These are phyloP conservation scores for Lithospermum erythrorhizon DNA, from an alignment of 257 asterid species.

Conservation along the genomic window DNA sequence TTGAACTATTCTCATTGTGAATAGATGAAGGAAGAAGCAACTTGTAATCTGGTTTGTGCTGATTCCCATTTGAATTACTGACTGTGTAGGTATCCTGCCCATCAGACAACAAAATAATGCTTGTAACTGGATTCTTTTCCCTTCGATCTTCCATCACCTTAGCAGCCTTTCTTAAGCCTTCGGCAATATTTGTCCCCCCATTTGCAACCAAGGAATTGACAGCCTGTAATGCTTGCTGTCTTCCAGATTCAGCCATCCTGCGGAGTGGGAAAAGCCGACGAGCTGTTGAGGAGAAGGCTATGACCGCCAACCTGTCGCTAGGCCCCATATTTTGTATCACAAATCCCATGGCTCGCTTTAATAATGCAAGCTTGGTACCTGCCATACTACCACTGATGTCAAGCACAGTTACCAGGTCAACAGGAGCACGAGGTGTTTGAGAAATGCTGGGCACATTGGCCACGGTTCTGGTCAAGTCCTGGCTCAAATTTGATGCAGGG, in stretches of 20 bases:
- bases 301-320: slow-evolving; percentile 72
- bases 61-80: slow-evolving; percentile 17
- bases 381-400: slow-evolving; percentile 47
- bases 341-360: slow-evolving; percentile 97
- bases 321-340: slow-evolving; percentile 95
- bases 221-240: slow-evolving; percentile 80
- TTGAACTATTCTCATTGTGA: slow-evolving; percentile 35
- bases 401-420: slow-evolving; percentile 85
- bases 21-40: slow-evolving; percentile 70
- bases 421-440: slow-evolving; percentile 69
- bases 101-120: slow-evolving; percentile 80
- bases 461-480: slow-evolving; percentile 16
- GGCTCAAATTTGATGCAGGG: slow-evolving; percentile 56
- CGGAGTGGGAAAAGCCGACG: slow-evolving; percentile 85
- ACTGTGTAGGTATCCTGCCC: slow-evolving; percentile 96
- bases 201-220: slow-evolving; percentile 91
- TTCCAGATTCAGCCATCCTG: slow-evolving; percentile 79
- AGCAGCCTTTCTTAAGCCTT: too few relatives aligned
- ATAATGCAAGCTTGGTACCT: slow-evolving; percentile 86
- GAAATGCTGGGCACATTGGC: slow-evolving; percentile 26
- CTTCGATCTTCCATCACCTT: slow-evolving; percentile 82
- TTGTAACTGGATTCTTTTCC: slow-evolving; percentile 71
- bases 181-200: too few relatives aligned
- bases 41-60: slow-evolving; percentile 37
- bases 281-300: slow-evolving; percentile 93